A percentile compares a stretch with the other conserved stretches of the same genome.
These are phyloP conservation scores for Wickerhamomyces silvicola DNA, from an alignment of 805 yeast genomes.

Conservation along the genomic window DNA sequence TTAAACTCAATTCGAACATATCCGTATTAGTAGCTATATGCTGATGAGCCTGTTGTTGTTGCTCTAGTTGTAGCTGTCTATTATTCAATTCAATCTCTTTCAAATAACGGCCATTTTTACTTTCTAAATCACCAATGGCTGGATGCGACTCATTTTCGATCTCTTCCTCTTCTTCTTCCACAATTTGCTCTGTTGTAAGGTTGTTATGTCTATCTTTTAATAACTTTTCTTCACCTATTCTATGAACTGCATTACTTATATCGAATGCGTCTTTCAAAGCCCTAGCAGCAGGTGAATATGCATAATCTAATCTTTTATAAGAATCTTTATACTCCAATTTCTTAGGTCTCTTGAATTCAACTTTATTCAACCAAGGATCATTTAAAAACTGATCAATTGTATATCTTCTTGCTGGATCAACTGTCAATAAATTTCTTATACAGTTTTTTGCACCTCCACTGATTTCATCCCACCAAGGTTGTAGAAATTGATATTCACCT, in stretches of 20 bases:
- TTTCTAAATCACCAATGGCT: conserved; percentile 12
- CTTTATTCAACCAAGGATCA: conserved; percentile 60
- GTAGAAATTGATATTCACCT: conserved; percentile 67
- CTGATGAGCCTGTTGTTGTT: background rate
- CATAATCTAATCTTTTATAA: conserved; percentile 20
- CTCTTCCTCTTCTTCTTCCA: conserved; percentile 23
- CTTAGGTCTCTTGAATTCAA: conserved; percentile 18
- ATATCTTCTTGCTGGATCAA: conserved; percentile 62
- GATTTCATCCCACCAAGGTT: conserved; percentile 90
- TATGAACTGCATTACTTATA: conserved; percentile 77
- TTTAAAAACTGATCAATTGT: conserved; percentile 58
- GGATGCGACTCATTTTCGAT: conserved; percentile 7
- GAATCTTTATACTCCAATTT: conserved; percentile 11
- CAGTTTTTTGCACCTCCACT: conserved; percentile 63
- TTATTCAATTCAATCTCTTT: conserved; percentile 11
- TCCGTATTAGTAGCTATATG: conserved; percentile 10
- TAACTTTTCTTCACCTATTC: conserved; percentile 30
- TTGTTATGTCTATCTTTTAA: conserved; percentile 8
- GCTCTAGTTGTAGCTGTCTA: conserved; percentile 7
- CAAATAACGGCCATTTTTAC: conserved; percentile 14
- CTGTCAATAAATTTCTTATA: conserved; percentile 58
- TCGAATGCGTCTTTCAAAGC: conserved; percentile 85
- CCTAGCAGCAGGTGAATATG: conserved; percentile 67
- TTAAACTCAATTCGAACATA: conserved; percentile 29
- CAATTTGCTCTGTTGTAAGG: conserved; percentile 6